phyloP scores from a whole-genome alignment of 2,329 filamentous ascomycete genomes.

The Trichoderma guizhouense region DNA sequence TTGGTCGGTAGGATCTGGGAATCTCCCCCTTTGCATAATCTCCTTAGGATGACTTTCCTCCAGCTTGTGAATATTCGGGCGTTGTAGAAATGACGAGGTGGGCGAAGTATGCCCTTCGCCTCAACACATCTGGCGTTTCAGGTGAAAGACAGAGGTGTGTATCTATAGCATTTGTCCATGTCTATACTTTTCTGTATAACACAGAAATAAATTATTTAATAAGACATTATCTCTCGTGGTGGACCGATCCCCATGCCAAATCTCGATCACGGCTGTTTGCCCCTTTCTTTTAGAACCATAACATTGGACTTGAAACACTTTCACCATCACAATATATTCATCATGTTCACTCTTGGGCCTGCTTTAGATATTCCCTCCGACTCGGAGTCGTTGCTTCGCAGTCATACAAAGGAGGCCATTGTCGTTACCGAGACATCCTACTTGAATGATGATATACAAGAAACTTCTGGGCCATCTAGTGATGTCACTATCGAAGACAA shows the following conservation, averaged over 20 bases:
- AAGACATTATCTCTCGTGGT: neutral
- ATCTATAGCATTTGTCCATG: neutral
- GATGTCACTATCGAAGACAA: conserved; percentile 3
- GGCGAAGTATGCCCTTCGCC: neutral
- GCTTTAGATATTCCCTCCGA: neutral
- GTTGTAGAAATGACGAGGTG: neutral
- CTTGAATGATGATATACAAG: neutral
- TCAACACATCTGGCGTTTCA: neutral
- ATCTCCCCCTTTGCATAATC: neutral
- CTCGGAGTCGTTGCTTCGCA: conserved; percentile 3
- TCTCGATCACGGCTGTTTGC: neutral
- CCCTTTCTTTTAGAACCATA: neutral
- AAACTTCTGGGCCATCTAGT: conserved; percentile 9
- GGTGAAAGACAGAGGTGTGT: neutral
- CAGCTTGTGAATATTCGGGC: neutral
- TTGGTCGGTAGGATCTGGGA: neutral
- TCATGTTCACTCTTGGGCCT: conserved; percentile 12
- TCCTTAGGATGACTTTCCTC: neutral
- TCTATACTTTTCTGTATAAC: neutral
- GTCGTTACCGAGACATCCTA: conserved; percentile 2
- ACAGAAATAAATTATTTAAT: conserved; percentile 1
- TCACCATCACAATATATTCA: neutral
- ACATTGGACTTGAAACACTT: neutral
- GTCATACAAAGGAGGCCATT: neutral
- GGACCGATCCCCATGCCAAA: neutral